phyloP scores from a whole-genome alignment of 805 yeast genomes.

The Wickerhamomyces queroliae region DNA sequence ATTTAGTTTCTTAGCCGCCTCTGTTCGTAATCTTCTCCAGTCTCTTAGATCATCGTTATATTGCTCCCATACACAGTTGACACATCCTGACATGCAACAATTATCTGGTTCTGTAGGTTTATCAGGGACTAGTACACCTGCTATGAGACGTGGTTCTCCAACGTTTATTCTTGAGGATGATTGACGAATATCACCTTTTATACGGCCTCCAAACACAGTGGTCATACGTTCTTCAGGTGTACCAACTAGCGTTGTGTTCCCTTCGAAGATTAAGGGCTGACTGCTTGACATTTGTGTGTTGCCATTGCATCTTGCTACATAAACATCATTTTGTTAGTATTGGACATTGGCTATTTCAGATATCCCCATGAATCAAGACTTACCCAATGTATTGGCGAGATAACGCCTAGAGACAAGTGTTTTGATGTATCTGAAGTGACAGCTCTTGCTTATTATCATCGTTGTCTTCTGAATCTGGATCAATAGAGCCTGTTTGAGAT shows the following conservation, averaged over 20 bases:
- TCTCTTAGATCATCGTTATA: slow-evolving; percentile 83
- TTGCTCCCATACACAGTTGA: slow-evolving; percentile 95
- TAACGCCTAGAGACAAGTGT: background rate
- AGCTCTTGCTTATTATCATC: too few relatives aligned
- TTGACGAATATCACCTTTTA: slow-evolving; percentile 44
- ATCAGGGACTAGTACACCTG: slow-evolving; percentile 76
- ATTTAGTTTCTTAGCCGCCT: slow-evolving; percentile 51
- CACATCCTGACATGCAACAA: slow-evolving; percentile 97
- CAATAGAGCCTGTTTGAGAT: too few relatives aligned
- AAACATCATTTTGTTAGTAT: background rate
- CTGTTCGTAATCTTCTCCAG: slow-evolving; percentile 58
- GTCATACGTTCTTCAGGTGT: slow-evolving; percentile 43
- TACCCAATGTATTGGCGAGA: background rate
- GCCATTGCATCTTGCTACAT: background rate
- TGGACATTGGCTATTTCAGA: background rate
- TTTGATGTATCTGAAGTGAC: too few relatives aligned
- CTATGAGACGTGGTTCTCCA: slow-evolving; percentile 24
- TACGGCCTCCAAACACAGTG: slow-evolving; percentile 49
- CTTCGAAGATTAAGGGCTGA: slow-evolving; percentile 17
- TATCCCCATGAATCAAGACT: background rate
- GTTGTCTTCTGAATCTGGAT: too few relatives aligned
- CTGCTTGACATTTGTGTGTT: background rate
- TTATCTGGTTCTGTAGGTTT: slow-evolving; percentile 88
- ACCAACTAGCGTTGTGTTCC: slow-evolving; percentile 24
- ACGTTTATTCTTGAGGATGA: slow-evolving; percentile 27